Conservation (phyloP, 306 rosid genomes). For the Begonia fuchsioides region DNA sequence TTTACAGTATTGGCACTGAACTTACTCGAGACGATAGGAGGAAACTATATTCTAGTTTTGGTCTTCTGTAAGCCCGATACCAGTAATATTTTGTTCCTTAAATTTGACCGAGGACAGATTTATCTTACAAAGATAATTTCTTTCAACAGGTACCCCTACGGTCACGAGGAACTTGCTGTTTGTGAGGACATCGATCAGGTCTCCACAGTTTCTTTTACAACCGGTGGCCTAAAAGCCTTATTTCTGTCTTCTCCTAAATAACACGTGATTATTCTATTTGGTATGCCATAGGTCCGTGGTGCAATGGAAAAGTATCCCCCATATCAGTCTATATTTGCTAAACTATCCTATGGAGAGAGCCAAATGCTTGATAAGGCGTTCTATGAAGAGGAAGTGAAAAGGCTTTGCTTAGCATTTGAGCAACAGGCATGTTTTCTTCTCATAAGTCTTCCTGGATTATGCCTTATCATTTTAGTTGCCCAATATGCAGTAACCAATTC, state of each 20-base stretch:
- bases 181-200: slow-evolving; percentile 98
- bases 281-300: slow-evolving; percentile 49
- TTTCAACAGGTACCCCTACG: slow-evolving; percentile 67
- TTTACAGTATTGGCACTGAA: slow-evolving; percentile 89
- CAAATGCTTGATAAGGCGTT: slow-evolving; percentile 98
- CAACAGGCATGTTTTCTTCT: slow-evolving; percentile 58
- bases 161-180: slow-evolving; percentile 90
- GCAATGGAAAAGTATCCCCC: slow-evolving; percentile 94
- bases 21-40: slow-evolving; percentile 94
- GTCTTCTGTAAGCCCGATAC: slow-evolving; percentile 65
- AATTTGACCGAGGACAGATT: not conserved
- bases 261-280: not conserved
- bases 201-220: slow-evolving; percentile 2
- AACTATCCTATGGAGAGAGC: slow-evolving; percentile 86
- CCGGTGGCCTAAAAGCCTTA: too few species aligned
- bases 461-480: too few species aligned
- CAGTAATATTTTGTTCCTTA: not conserved
- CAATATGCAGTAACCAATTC: too few species aligned
- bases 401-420: slow-evolving; percentile 88
- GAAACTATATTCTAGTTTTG: slow-evolving; percentile 83
- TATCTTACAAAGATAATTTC: slow-evolving; percentile 10
- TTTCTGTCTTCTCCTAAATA: too few species aligned
- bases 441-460: not conserved
- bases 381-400: slow-evolving; percentile 98
- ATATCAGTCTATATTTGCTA: slow-evolving; percentile 78